Evolutionary conservation across 2,329 filamentous ascomycete species (phyloP).

Genomic region (Calonectria pauciramosa): DNA sequence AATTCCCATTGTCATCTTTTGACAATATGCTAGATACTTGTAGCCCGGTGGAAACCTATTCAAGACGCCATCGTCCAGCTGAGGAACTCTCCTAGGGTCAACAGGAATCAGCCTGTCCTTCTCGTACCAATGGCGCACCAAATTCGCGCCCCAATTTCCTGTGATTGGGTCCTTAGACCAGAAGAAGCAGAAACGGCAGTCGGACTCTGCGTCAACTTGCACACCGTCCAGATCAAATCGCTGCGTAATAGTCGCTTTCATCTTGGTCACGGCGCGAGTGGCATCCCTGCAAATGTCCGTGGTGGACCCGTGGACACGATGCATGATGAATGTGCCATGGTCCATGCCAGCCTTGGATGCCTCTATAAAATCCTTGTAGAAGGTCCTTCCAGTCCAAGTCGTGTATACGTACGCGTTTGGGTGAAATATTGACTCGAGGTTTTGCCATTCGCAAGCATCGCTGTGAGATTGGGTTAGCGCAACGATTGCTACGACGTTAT

Average conservation of each 20-base stretch:
- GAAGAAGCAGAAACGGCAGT: background rate
- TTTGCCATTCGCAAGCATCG: background rate
- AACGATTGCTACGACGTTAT: no score
- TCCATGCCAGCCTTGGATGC: background rate
- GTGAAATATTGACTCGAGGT: background rate
- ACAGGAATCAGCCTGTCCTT: background rate
- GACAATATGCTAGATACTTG: background rate
- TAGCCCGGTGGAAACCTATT: background rate
- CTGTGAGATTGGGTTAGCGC: background rate
- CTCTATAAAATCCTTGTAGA: background rate
- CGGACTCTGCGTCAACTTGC: background rate
- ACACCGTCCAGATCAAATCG: background rate
- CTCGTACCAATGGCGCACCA: background rate
- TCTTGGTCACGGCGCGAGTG: background rate
- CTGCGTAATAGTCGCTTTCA: background rate
- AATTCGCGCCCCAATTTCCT: no score
- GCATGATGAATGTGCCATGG: background rate
- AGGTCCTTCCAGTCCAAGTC: background rate
- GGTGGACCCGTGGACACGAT: background rate
- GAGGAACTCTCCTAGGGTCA: background rate
- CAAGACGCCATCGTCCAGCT: background rate
- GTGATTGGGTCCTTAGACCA: background rate
- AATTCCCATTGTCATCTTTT: background rate
- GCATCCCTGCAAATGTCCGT: background rate
- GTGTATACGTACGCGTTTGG: background rate